phyloP scores from a whole-genome alignment of 108 stramenopile species.

The Skeletonema marinoi region DNA sequence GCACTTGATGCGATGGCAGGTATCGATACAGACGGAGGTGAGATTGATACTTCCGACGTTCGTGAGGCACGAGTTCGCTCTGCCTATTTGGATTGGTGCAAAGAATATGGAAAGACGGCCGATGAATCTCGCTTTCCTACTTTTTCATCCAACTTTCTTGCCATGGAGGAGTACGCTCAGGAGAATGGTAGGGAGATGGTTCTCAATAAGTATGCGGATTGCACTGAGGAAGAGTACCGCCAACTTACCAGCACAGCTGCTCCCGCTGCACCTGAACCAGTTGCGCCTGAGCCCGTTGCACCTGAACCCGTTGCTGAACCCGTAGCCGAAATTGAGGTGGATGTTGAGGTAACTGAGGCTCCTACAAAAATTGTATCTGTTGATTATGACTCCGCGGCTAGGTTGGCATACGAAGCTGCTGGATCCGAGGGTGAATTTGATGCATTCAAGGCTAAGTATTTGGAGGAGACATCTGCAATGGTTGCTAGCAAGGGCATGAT shows the following conservation, averaged over 20 bases:
- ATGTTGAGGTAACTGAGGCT: constrained; percentile 9
- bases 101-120: constrained; percentile 67
- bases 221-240: constrained; percentile 67
- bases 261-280: constrained; percentile 39
- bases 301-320: constrained; percentile 8
- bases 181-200: constrained; percentile 76
- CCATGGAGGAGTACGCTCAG: constrained; percentile 85
- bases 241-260: constrained; percentile 28
- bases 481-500: constrained; percentile 23
- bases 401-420: constrained; percentile 55
- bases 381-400: constrained; percentile 55
- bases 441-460: constrained; percentile 56
- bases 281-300: constrained; percentile 28
- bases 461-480: constrained; percentile 53
- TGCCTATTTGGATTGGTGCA: constrained; percentile 87
- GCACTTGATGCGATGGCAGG: constrained; percentile 82
- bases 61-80: constrained; percentile 86
- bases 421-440: constrained; percentile 54
- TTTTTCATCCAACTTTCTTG: constrained; percentile 76
- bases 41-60: constrained; percentile 63
- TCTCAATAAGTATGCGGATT: constrained; percentile 68
- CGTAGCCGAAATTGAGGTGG: constrained; percentile 10
- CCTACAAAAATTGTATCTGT: constrained; percentile 25
- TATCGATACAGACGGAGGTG: constrained; percentile 72
- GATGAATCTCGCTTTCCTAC: constrained; percentile 77